Conservation (phyloP, 495 filamentous ascomycete genomes). For the Articulospora tetracladia region DNA sequence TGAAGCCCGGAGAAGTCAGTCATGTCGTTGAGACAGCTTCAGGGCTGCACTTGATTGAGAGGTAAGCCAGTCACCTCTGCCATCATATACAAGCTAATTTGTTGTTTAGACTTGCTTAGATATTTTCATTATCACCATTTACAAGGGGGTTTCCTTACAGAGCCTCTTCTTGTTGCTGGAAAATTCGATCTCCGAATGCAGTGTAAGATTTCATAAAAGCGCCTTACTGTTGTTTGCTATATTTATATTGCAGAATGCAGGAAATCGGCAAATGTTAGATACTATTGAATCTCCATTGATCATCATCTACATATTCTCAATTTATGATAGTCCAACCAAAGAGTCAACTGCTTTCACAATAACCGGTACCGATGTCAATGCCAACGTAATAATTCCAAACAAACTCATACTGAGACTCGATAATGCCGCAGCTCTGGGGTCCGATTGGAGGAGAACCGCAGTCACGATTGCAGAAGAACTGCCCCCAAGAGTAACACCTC, state of each 20-base stretch:
- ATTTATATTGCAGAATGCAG: background rate
- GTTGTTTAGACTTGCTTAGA: background rate
- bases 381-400: slow-evolving; percentile 50
- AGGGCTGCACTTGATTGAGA: slow-evolving; percentile 91
- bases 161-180: background rate
- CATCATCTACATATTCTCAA: background rate
- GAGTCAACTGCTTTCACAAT: slow-evolving; percentile 33
- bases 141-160: background rate
- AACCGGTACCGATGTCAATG: slow-evolving; percentile 44
- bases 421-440: slow-evolving; percentile 50
- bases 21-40: slow-evolving; percentile 86
- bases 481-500: slow-evolving; percentile 49
- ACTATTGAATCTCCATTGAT: background rate
- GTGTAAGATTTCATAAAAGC: background rate
- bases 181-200: background rate
- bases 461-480: slow-evolving; percentile 52
- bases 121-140: background rate
- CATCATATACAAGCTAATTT: background rate
- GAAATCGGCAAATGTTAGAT: background rate
- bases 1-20: slow-evolving; percentile 83
- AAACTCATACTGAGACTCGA: slow-evolving; percentile 50
- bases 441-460: slow-evolving; percentile 44
- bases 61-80: slow-evolving; percentile 47
- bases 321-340: slow-evolving; percentile 33
- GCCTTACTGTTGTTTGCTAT: background rate